Evolutionary conservation across 2,329 filamentous ascomycete species (phyloP).

Genomic region (Colletotrichum sp.): DNA sequence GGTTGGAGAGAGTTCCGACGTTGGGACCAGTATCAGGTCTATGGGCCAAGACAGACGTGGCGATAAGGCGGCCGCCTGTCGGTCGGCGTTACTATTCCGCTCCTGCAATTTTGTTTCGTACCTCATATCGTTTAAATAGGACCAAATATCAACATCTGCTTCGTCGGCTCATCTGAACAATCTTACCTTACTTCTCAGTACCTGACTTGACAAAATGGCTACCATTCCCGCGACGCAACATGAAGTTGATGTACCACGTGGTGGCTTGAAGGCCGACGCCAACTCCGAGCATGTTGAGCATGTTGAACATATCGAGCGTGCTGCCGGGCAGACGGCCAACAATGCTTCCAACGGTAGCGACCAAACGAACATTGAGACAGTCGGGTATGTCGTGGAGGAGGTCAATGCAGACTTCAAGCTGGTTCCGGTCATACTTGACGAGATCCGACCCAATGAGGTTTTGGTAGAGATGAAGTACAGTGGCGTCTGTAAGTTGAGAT

Average conservation of each 20-base stretch:
- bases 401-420: constrained; percentile 4
- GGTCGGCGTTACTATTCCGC: background rate
- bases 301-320: background rate
- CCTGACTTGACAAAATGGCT: background rate
- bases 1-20: background rate
- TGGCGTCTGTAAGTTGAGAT: constrained; percentile 68
- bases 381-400: constrained; percentile 2
- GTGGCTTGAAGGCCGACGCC: background rate
- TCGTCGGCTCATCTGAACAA: background rate
- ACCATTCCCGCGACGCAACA: background rate
- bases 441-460: constrained; percentile 74
- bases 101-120: background rate
- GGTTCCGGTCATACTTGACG: constrained; percentile 4
- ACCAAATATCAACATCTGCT: background rate
- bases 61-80: background rate
- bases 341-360: background rate
- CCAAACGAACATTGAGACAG: background rate
- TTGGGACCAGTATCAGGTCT: background rate
- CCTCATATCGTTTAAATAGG: background rate
- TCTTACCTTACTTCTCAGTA: background rate
- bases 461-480: constrained; percentile 91
- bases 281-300: background rate
- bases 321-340: background rate
- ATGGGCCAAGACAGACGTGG: background rate
- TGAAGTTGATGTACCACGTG: background rate